Evolutionary conservation across 2,329 filamentous ascomycete species (phyloP).

Genomic region (Diplodia corticola): DNA sequence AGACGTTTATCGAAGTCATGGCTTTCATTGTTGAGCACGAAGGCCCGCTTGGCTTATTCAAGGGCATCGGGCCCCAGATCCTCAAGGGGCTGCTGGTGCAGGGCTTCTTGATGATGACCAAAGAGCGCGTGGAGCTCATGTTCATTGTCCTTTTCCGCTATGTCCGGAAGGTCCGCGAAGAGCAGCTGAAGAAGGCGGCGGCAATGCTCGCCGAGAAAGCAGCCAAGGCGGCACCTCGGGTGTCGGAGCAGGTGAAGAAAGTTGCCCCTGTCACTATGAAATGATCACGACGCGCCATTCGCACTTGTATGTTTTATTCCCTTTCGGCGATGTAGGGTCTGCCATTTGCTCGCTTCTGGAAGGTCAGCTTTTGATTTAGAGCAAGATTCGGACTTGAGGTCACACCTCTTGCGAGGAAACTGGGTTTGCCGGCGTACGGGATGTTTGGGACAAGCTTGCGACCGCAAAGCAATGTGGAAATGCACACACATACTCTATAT

Average conservation of each 20-base stretch:
- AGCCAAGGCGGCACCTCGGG: slow-evolving; percentile 31
- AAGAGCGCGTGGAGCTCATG: slow-evolving; percentile 87
- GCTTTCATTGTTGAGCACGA: slow-evolving; percentile 88
- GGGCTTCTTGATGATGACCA: slow-evolving; percentile 98
- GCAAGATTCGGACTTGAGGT: not conserved
- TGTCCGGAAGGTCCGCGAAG: slow-evolving; percentile 67
- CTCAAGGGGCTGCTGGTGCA: slow-evolving; percentile 91
- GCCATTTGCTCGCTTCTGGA: not conserved
- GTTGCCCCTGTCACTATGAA: slow-evolving; percentile 46
- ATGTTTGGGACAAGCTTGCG: not conserved
- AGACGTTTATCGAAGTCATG: slow-evolving; percentile 93
- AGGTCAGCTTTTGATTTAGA: not conserved
- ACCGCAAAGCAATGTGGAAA: not conserved
- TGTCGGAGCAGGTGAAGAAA: slow-evolving; percentile 49
- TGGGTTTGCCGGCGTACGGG: not conserved
- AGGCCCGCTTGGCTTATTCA: slow-evolving; percentile 82
- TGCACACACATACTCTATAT: not conserved
- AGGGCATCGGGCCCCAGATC: slow-evolving; percentile 93
- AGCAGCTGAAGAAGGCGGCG: slow-evolving; percentile 68
- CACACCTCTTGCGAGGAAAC: not conserved
- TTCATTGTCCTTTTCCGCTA: slow-evolving; percentile 88
- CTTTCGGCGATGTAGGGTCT: slow-evolving; percentile 3
- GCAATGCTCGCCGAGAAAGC: slow-evolving; percentile 62
- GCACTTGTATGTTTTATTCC: not conserved
- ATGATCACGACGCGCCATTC: not conserved